Percentiles rank a stretch among this genome's conserved stretches.
Conservation (phyloP, 768 basidiomycete species). For the Tricholoma matsutake region DNA sequence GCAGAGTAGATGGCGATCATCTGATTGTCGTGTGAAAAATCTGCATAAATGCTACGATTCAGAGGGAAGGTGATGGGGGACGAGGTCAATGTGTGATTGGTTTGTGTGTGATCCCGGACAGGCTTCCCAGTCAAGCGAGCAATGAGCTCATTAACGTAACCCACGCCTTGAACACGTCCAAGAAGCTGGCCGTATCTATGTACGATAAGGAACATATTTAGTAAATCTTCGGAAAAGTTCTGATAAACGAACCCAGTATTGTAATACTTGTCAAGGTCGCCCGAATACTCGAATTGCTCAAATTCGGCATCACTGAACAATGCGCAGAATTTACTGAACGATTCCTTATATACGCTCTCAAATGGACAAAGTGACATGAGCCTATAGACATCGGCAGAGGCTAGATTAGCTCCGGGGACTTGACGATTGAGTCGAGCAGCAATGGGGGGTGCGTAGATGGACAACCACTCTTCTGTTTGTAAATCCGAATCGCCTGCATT, state of each 20-base stretch:
- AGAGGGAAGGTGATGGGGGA: constrained; percentile 70
- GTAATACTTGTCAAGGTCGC: constrained; percentile 79
- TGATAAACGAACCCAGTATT: constrained; percentile 55
- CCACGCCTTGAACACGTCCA: constrained; percentile 79
- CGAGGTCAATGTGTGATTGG: constrained; percentile 68
- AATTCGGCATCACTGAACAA: constrained; percentile 70
- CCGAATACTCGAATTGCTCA: constrained; percentile 60
- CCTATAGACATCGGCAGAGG: constrained; percentile 47
- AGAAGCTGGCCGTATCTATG: constrained; percentile 66
- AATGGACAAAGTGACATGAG: constrained; percentile 80
- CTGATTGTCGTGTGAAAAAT: constrained; percentile 86
- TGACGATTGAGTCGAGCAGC: constrained; percentile 55
- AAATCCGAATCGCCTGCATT: constrained; percentile 43
- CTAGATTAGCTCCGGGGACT: constrained; percentile 62
- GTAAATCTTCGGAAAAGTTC: not conserved
- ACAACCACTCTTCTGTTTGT: constrained; percentile 52
- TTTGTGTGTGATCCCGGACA: constrained; percentile 69
- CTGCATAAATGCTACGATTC: constrained; percentile 60
- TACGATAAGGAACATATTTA: constrained; percentile 21
- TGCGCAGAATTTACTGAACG: constrained; percentile 63
- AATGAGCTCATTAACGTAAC: constrained; percentile 86
- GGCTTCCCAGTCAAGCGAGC: constrained; percentile 67
- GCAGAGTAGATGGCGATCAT: constrained; percentile 76
- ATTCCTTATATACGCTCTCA: constrained; percentile 57
- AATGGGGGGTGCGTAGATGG: constrained; percentile 52